phyloP scores from a whole-genome alignment of 306 rosid genomes.

The Castanea sativa region DNA sequence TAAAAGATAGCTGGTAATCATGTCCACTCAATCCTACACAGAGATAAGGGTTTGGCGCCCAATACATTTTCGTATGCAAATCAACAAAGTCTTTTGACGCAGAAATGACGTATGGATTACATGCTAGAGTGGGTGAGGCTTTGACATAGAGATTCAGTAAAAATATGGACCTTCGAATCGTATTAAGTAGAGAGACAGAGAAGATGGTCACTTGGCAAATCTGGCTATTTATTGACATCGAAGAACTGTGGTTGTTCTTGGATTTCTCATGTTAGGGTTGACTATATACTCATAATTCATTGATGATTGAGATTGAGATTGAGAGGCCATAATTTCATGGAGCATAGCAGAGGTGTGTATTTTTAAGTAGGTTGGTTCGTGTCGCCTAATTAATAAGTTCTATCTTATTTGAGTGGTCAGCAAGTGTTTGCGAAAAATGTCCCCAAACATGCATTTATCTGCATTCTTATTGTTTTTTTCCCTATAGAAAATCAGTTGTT shows the following conservation, averaged over 20 bases:
- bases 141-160: background rate
- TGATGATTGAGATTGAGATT: conserved; percentile 1
- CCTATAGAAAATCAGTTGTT: too few species aligned
- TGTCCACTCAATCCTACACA: too few species aligned
- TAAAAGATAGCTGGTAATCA: too few species aligned
- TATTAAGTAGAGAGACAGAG: background rate
- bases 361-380: background rate
- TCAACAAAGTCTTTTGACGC: conserved; percentile 23
- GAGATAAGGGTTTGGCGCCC: background rate
- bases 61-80: background rate
- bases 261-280: background rate
- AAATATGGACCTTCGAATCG: conserved; percentile 13
- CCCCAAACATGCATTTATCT: too few species aligned
- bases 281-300: conserved; percentile 11
- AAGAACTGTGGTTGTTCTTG: conserved; percentile 18
- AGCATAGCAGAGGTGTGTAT: background rate
- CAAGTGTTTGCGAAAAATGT: background rate
- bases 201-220: background rate
- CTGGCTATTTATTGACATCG: conserved; percentile 14
- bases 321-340: background rate
- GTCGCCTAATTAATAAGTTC: background rate
- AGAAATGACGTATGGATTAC: conserved; percentile 48
- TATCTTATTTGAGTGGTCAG: background rate
- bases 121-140: conserved; percentile 3
- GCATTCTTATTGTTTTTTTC: too few species aligned